Evolutionary conservation across 2,329 filamentous ascomycete genomes (phyloP), one percentile per base, ranked within the genome.

Genomic region (Monilinia fructicola): DNA sequence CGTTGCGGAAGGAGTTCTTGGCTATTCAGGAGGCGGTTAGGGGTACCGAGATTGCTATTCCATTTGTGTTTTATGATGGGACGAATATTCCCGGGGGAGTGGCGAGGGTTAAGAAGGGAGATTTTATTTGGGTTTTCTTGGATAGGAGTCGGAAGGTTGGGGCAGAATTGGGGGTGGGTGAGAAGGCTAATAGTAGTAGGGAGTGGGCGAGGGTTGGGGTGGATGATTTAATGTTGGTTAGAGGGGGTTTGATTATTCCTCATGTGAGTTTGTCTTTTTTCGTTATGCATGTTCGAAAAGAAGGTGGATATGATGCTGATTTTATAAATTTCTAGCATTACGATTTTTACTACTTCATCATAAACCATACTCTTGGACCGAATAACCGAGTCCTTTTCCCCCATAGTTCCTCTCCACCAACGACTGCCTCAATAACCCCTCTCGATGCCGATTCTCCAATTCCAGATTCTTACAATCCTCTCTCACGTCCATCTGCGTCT

Each of bases 1-100:
- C 85, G 18, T 80, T 94, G 60, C 85, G 91, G 12, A 90, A 89
- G 69, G 89, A 98, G 75, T 99, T 97, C 73, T 77, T 96, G 55
- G 82, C 82, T 12, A 85, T 94, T 67, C 95, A 97, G 76, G 92
- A 96, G 69, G 87, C 88, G 0, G 90, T 98, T 71, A 97, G 96
- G 79, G 87, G 87, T 26, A 93, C 93, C 11, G 93, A 97, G 75
- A 91, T 99, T 65, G 84, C 90, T 21, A 89, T 99, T 42, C 95
- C 95, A 0, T 99, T 98, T 77, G 92, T 98, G 4, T 98, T 98
- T 76, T 98, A 97, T 79, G 94, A 98, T 72, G 95, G 95, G 21
- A 92, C 92, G 28, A 94, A 96, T 76, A 90, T 91, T 14, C 91
- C 93, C 0, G 92, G 93, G 21, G 93, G 94, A 1, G 85, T 85